These are phyloP conservation scores for Coemansia sp. DNA, from an alignment of 192 early-diverging fungal genomes.

Conservation along the genomic window DNA sequence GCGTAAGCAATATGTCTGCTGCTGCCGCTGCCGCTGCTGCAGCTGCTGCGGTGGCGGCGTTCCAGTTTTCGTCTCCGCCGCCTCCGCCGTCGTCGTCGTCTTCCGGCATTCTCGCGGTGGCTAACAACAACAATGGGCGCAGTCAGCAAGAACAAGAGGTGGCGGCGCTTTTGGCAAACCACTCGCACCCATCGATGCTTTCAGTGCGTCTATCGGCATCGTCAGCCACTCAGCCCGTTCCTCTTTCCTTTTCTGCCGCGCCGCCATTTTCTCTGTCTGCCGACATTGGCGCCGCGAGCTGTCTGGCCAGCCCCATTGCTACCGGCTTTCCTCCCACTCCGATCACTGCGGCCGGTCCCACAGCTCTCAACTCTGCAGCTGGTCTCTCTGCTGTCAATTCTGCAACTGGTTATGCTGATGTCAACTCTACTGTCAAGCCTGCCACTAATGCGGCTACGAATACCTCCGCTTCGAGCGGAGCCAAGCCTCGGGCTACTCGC, in stretches of 20 bases:
- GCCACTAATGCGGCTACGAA: not conserved
- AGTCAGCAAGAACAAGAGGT: slow-evolving; percentile 3
- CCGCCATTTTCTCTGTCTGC: not conserved
- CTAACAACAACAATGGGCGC: not conserved
- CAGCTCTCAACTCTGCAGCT: too few species aligned
- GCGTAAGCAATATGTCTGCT: not conserved
- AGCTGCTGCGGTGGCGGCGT: slow-evolving; percentile 36
- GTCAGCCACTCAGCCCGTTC: not conserved
- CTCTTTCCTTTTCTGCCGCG: not conserved
- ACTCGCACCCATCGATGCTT: slow-evolving; percentile 2
- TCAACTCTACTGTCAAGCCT: not conserved
- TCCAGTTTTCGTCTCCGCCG: slow-evolving; percentile 32
- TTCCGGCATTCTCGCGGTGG: not conserved
- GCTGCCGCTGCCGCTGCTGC: slow-evolving; percentile 15
- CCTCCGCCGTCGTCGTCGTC: not conserved
- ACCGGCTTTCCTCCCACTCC: not conserved
- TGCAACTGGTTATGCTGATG: too few species aligned
- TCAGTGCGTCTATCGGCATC: not conserved
- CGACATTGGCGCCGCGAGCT: not conserved
- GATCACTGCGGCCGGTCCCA: slow-evolving; percentile 2
- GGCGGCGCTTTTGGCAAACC: slow-evolving; percentile 1
- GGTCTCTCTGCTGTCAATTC: too few species aligned
- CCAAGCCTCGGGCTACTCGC: not conserved
- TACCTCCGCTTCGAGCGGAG: not conserved
- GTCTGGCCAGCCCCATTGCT: not conserved